Conservation (phyloP, 148 eudicot genomes). For the Silene uniflora region DNA sequence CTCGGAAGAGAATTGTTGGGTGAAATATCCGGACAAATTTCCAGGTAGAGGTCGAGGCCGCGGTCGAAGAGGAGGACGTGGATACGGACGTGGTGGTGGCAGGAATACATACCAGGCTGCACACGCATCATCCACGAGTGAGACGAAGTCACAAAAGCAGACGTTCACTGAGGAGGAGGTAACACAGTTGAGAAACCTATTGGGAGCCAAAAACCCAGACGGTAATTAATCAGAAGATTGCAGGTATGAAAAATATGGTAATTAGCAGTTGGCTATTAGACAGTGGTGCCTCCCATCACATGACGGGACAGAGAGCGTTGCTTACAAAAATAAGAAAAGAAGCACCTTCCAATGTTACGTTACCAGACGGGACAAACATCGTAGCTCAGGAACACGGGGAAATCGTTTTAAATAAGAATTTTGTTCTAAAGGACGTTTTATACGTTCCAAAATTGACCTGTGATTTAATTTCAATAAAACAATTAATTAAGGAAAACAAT, state of each 20-base stretch:
- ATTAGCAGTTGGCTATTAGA: neutral
- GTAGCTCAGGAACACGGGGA: neutral
- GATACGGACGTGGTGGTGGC: neutral
- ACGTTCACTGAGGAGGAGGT: neutral
- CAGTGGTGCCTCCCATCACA: neutral
- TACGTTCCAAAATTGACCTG: neutral
- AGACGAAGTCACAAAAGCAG: too few species aligned
- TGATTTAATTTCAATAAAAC: neutral
- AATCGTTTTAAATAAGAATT: neutral
- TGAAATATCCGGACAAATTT: too few species aligned
- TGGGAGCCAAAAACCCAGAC: neutral
- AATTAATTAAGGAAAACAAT: neutral
- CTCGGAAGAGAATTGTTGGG: too few species aligned
- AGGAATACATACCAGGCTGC: neutral
- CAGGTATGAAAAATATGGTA: neutral
- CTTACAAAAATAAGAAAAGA: neutral
- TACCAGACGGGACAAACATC: neutral
- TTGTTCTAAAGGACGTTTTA: neutral
- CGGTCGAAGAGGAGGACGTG: too few species aligned
- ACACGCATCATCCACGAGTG: neutral
- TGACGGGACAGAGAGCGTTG: neutral
- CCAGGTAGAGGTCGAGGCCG: too few species aligned
- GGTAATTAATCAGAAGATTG: neutral
- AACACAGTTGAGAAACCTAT: neutral
- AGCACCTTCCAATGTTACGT: neutral